A percentile compares a stretch with the other conserved stretches of the same genome.
Evolutionary conservation across 192 early-diverging fungal genomes (phyloP).

Genomic region (Thamnidium elegans): DNA sequence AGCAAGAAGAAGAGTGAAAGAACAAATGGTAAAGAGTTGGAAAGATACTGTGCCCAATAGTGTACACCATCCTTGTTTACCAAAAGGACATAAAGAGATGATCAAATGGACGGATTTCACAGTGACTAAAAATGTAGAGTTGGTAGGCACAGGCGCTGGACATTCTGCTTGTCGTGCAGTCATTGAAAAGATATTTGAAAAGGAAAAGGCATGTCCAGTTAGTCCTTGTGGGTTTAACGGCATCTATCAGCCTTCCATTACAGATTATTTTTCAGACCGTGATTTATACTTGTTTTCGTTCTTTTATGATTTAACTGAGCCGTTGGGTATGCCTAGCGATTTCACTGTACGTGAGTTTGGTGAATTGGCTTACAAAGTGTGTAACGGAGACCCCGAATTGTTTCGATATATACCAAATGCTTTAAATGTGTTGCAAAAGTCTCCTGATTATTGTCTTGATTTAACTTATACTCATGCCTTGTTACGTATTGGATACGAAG

Average conservation of each 20-base stretch:
- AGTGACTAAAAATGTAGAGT: slow-evolving; percentile 28
- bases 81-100: slow-evolving; percentile 56
- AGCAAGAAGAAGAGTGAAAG: slow-evolving; percentile 74
- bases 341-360: slow-evolving; percentile 73
- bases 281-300: slow-evolving; percentile 95
- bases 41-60: slow-evolving; percentile 30
- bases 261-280: slow-evolving; percentile 59
- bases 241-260: slow-evolving; percentile 83
- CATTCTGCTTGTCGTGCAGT: slow-evolving; percentile 51
- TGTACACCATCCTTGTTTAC: slow-evolving; percentile 66
- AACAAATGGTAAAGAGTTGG: slow-evolving; percentile 39
- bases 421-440: slow-evolving; percentile 41
- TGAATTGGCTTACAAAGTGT: slow-evolving; percentile 65
- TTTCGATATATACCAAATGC: slow-evolving; percentile 56
- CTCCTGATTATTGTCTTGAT: slow-evolving; percentile 87
- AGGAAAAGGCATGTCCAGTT: slow-evolving; percentile 55
- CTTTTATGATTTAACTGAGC: slow-evolving; percentile 88
- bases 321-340: slow-evolving; percentile 64
- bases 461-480: slow-evolving; percentile 84
- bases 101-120: slow-evolving; percentile 24
- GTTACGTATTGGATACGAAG: slow-evolving; percentile 80
- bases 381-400: slow-evolving; percentile 44
- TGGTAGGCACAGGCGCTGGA: slow-evolving; percentile 58
- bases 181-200: slow-evolving; percentile 69
- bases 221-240: slow-evolving; percentile 89